phyloP scores from a whole-genome alignment of 352 stramenopile genomes.

The Phytophthora meadii region DNA sequence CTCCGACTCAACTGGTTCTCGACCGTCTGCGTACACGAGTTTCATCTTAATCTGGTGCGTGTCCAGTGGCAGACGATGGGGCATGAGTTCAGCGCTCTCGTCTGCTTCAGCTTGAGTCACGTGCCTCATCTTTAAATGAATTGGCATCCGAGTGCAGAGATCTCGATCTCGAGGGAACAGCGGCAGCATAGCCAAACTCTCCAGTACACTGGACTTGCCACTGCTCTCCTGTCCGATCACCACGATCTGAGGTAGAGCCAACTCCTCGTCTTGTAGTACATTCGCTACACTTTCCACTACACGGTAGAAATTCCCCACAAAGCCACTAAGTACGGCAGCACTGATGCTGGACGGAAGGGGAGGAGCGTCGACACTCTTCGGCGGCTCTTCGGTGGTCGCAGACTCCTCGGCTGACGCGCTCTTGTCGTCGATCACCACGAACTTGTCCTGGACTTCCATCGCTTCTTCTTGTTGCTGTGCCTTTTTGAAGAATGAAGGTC shows the following conservation, averaged over 20 bases:
- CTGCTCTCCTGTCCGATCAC: constrained; percentile 56
- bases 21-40: constrained; percentile 39
- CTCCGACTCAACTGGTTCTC: constrained; percentile 27
- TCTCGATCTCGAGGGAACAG: constrained; percentile 51
- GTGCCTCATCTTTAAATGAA: constrained; percentile 49
- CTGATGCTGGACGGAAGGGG: constrained; percentile 12
- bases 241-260: constrained; percentile 48
- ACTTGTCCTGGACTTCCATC: not conserved
- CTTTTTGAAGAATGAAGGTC: no score
- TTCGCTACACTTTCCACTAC: constrained; percentile 29
- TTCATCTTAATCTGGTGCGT: constrained; percentile 36
- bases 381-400: no score
- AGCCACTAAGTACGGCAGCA: constrained; percentile 41
- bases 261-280: constrained; percentile 16
- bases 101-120: constrained; percentile 12
- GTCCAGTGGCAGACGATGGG: constrained; percentile 8
- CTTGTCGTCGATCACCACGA: not conserved
- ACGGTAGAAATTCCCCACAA: constrained; percentile 42
- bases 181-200: constrained; percentile 53
- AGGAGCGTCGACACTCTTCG: no score
- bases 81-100: constrained; percentile 33
- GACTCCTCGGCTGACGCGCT: no score
- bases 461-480: no score
- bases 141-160: constrained; percentile 50
- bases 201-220: constrained; percentile 59